Conservation (phyloP, 2,329 filamentous ascomycete genomes). For the Monilinia laxa region DNA sequence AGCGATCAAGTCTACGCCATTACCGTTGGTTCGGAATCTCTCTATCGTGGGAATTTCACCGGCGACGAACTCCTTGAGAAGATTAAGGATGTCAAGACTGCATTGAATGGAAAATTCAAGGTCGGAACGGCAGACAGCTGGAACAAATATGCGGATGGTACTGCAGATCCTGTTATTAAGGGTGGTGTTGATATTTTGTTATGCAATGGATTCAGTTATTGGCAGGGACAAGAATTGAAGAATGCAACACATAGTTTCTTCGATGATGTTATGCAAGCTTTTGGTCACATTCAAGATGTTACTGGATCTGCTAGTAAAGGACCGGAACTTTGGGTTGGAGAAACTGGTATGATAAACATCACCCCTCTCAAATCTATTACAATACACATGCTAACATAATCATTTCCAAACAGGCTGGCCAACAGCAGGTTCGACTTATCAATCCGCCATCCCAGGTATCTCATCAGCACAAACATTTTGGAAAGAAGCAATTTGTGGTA, state of each 20-base stretch:
- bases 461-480: constrained; percentile 60
- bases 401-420: constrained; percentile 51
- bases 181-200: constrained; percentile 57
- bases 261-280: constrained; percentile 64
- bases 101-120: constrained; percentile 52
- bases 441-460: constrained; percentile 58
- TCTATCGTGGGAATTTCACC: constrained; percentile 68
- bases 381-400: constrained; percentile 10
- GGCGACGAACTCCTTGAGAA: constrained; percentile 58
- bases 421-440: constrained; percentile 62
- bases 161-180: constrained; percentile 61
- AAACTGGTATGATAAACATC: constrained; percentile 50
- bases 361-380: not conserved
- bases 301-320: constrained; percentile 52
- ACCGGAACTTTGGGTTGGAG: constrained; percentile 67
- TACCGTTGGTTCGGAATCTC: constrained; percentile 68
- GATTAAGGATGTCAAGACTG: constrained; percentile 60
- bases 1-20: constrained; percentile 63
- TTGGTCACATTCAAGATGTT: constrained; percentile 60
- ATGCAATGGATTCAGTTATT: constrained; percentile 71
- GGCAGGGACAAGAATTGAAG: constrained; percentile 61
- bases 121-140: constrained; percentile 70
- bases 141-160: constrained; percentile 70
- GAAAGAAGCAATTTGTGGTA: constrained; percentile 60
- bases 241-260: constrained; percentile 62